These are phyloP conservation scores for Colletotrichum endophyticum DNA, from an alignment of 2,329 filamentous ascomycete genomes.

Conservation along the genomic window DNA sequence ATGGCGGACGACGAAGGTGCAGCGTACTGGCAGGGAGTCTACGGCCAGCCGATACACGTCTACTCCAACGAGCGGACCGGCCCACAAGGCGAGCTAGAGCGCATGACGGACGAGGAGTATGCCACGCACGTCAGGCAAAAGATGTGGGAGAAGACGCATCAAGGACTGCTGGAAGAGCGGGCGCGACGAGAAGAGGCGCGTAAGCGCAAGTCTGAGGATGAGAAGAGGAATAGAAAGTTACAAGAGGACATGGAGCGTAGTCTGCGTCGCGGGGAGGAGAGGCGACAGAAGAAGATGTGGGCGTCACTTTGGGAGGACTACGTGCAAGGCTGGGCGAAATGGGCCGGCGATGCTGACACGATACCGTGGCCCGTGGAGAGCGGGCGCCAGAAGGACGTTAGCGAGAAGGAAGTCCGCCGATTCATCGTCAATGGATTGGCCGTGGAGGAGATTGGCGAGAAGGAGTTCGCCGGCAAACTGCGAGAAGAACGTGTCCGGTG, in stretches of 20 bases:
- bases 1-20: slow-evolving; percentile 97
- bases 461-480: slow-evolving; percentile 55
- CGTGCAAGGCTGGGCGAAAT: slow-evolving; percentile 62
- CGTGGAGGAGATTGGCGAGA: slow-evolving; percentile 47
- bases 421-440: slow-evolving; percentile 67
- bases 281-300: slow-evolving; percentile 61
- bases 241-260: slow-evolving; percentile 70
- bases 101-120: slow-evolving; percentile 94
- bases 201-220: slow-evolving; percentile 55
- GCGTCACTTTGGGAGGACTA: slow-evolving; percentile 70
- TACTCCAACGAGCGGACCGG: slow-evolving; percentile 61
- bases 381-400: slow-evolving; percentile 61
- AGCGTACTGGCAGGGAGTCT: slow-evolving; percentile 94
- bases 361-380: slow-evolving; percentile 77
- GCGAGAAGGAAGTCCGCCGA: slow-evolving; percentile 63
- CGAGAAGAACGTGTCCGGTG: slow-evolving; percentile 89
- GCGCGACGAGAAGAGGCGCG: slow-evolving; percentile 62
- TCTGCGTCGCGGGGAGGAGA: slow-evolving; percentile 69
- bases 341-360: slow-evolving; percentile 46
- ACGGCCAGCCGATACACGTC: slow-evolving; percentile 90
- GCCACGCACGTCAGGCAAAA: slow-evolving; percentile 80
- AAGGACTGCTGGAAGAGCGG: slow-evolving; percentile 80
- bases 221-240: slow-evolving; percentile 45
- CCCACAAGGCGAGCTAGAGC: slow-evolving; percentile 67
- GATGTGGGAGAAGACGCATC: slow-evolving; percentile 97